Evolutionary conservation across 2,329 filamentous ascomycete species (phyloP), one percentile per base, ranked within the genome.

Genomic region (Sclerotiophoma versabilis): DNA sequence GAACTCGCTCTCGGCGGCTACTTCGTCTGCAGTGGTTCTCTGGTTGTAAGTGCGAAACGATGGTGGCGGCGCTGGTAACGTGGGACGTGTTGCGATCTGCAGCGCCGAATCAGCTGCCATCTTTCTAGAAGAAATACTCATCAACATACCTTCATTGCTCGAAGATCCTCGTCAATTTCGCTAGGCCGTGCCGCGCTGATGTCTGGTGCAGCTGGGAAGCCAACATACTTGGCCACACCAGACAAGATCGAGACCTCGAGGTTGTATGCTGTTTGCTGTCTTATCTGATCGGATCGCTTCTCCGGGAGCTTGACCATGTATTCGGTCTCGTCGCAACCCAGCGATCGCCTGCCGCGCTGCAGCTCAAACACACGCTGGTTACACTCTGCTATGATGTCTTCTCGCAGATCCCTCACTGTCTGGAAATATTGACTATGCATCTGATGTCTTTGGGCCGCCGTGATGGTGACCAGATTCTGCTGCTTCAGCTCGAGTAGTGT

Each of bases 311-410:
- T 86, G 63, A 96, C 85, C 51, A 89, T 87, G 71, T 90, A 96
- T 64, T 95, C 91, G 33, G 90, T 87, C 60, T 93, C 86, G 57
- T 89, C 88, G 66, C 91, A 89, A 57, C 91, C 89, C 58, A 85
- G 83, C 67, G 88, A 89, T 67, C 93, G 87, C 53, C 95, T 87
- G 70, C 96, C 92, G 63, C 91, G 88, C 73, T 98, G 93, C 52
- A 98, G 91, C 64, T 93, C 89, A 75, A 96, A 96, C 83, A 93
- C 96, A 62, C 95, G 88, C 73, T 92, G 87, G 68, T 95, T 93
- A 54, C 96, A 86, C 54, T 88, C 83, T 59, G 93, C 89, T 25
- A 98, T 81, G 38, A 90, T 85, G 49, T 84, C 83, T 73, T 98
- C 93, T 57, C 95, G 87, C 61, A 90, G 84, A 69, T 96, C 91